Base-by-base conservation (phyloP, 2,329 filamentous ascomycete species). In the Pseudocercospora eumusae region DNA sequence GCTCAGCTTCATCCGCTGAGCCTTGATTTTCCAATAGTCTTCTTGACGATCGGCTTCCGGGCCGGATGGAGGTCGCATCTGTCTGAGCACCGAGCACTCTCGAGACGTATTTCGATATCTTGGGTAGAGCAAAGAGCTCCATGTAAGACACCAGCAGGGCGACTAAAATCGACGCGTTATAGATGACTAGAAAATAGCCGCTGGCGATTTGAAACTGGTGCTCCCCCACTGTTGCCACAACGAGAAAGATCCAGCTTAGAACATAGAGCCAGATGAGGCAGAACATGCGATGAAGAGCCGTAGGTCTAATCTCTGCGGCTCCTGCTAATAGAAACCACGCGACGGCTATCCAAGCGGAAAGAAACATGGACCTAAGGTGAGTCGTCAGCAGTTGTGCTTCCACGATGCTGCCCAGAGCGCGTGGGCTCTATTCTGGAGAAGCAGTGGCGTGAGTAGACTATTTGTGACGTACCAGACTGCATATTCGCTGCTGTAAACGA, bases 401-500 rank as follows among this genome's bases (percentile, higher is more conserved):
- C 27, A 11, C 4, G 31, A 28, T 18, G 8, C 49, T 52, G 49
- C 44, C 23, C 44, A 23, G 18, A 13, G 18, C 18, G 44, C 44
- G 4, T 47, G 44, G 8, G 44, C 4, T 8, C 4, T 47, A 40
- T 25, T 4, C 44, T 13, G 44, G 23, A 23, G 44, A n/a, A 18
- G 36, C 6, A 40, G 36, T 40, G 36, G 36, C 36, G 15, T 40
- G n/a, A 40, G 36, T 18, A 18, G 36, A 11, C 36, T 23, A 25
- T 25, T 25, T 49, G 44, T n/a, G 20, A 54, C 52, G 15, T 54
- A 54, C 52, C 92, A 96, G 71, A 97, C 89, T 4, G 90, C 83
- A 74, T 95, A 98, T 53, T 88, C 84, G 70, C 90, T 96, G 77
- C 91, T 93, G 78, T 97, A 95, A n/a, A 95, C 81, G 69, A 98